Base-by-base conservation (phyloP, 257 asterid species). In the Avicennia marina region DNA sequence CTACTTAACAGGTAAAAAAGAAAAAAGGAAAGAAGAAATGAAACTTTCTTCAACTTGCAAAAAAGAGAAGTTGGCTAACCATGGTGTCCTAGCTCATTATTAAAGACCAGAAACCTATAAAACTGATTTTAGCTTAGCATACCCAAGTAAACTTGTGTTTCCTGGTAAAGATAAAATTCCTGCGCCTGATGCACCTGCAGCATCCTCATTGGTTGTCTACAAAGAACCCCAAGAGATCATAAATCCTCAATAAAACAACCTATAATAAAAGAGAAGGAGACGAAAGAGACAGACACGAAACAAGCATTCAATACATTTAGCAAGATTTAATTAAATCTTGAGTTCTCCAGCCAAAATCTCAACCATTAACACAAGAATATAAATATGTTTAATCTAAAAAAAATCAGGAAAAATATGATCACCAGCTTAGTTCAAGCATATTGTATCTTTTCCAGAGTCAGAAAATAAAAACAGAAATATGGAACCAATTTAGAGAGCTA, bases 111-210 rank as follows among this genome's bases (percentile, higher is more conserved):
- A 33, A 15, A 19, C 38, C 29, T 4, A 53, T 17, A 27, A 25
- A 17, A 32, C 4, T 40, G 34, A 26, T 32, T 45, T 42, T 29
- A 60, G 38, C 58, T 53, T 54, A 52, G 68, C 87, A 42, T 83
- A 91, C 97, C 97, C 98, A 51, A 91, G 90, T 69, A 91, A 80
- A 80, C 98, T 76, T 69, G 95, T 90, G 77, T 86, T 88, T 82
- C 97, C 98, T 36, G 93, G 95, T 44, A 81, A 47, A 20, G 86
- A 82, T 54, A 88, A 64, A 62, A 65, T 78, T 62, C 90, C 95
- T 17, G 70, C 51, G 77, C 78, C 79, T 44, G 82, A 70, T 29
- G 72, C 31, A 57, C 83, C 82, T n/a, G 80, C 66, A 60, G 65
- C 41, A 63, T 86, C 97, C 60, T 87, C 95, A 3, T 81, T 62